Base-by-base conservation (phyloP, 2,329 filamentous ascomycete genomes). In the Aspergillus amoenus region DNA sequence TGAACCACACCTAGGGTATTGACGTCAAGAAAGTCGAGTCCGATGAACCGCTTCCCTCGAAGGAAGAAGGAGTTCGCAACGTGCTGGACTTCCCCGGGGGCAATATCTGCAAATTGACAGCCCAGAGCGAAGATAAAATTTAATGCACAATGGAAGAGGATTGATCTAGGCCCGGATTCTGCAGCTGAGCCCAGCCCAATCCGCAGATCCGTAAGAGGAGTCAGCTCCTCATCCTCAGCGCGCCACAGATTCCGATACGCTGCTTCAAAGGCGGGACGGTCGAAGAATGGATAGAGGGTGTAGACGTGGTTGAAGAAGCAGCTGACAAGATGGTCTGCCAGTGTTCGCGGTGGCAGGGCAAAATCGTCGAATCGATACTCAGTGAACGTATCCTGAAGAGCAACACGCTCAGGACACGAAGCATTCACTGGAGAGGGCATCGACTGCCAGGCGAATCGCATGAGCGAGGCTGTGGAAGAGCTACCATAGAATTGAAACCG, bases 221-320 rank as follows among this genome's bases (percentile, higher is more conserved):
- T 56, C 30, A 0, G 64, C 51, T 24, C n/a, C n/a, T 64, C 54
- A 6, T 61, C 63, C 15, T 56, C 56, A 1, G 69, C 61, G 7
- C 60, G 57, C 76, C 76, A 79, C 0, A 80, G 62, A 34, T 67
- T 73, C 32, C 73, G 63, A 46, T 79, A 79, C 1, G 73, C 74
- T 17, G 61, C 58, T 52, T 76, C 65, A 47, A 81, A 80, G n/a
- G 70, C 70, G 0, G 69, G 67, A 4, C 73, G 68, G 62, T 80
- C 72, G 51, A 80, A 75, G 55, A 79, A 75, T 0, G 79, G 78
- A 51, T 79, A 79, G 9, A 80, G 65, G 60, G 72, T 77, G 57
- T 74, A 75, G 1, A 80, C 66, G 8, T 69, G 62, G 13, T 74
- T 63, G 59, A 72, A 79, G 52, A 74, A 81, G 15, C 69, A 68